Conservation (phyloP, 1,139 yeast species). For the Wickerhamomyces sp. region DNA sequence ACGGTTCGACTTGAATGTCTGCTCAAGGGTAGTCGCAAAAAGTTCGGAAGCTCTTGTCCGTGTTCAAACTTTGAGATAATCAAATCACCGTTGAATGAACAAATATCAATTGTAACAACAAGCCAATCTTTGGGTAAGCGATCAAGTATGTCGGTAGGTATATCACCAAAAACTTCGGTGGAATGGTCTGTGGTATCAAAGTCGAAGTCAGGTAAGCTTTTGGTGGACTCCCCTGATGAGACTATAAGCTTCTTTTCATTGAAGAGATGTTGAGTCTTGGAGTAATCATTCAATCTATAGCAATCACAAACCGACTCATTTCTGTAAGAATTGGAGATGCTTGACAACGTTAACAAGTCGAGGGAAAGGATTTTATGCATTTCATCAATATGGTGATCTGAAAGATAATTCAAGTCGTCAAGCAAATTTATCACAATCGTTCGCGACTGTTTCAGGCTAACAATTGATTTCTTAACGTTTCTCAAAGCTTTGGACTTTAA, state of each 20-base stretch:
- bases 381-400: constrained; percentile 23
- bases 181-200: constrained; percentile 6
- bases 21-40: constrained; percentile 55
- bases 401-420: constrained; percentile 22
- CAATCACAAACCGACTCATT: constrained; percentile 26
- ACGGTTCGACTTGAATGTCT: constrained; percentile 45
- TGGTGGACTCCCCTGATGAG: constrained; percentile 13
- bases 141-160: constrained; percentile 11
- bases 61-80: constrained; percentile 44
- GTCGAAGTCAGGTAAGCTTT: constrained; percentile 14
- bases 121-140: constrained; percentile 49
- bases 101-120: constrained; percentile 59
- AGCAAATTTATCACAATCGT: constrained; percentile 27
- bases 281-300: constrained; percentile 33
- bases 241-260: constrained; percentile 28
- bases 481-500: constrained; percentile 23
- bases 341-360: constrained; percentile 21
- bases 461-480: constrained; percentile 18
- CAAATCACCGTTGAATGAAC: constrained; percentile 53
- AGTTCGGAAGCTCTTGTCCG: constrained; percentile 33
- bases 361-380: constrained; percentile 20
- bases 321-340: constrained; percentile 20
- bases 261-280: constrained; percentile 30
- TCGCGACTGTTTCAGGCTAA: constrained; percentile 18
- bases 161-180: constrained; percentile 9